A percentile compares a stretch with the other conserved stretches of the same genome.
These are phyloP conservation scores for Debaryomyces nepalensis DNA, from an alignment of 1,139 yeast genomes.

Conservation along the genomic window DNA sequence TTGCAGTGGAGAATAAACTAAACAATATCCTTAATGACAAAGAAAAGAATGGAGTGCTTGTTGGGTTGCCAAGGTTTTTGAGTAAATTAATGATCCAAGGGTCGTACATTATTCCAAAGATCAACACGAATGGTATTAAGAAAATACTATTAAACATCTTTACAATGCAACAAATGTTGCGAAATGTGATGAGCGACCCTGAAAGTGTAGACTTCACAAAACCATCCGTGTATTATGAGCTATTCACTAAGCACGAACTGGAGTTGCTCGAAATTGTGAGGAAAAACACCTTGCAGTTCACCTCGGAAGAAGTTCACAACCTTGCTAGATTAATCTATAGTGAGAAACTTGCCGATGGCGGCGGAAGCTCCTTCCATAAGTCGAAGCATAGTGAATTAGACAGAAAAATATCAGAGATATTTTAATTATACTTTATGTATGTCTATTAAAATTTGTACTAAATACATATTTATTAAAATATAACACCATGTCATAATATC, in stretches of 20 bases:
- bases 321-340: slow-evolving; percentile 48
- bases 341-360: slow-evolving; percentile 49
- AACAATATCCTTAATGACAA: slow-evolving; percentile 30
- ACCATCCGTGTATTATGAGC: slow-evolving; percentile 62
- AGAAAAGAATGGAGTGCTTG: slow-evolving; percentile 39
- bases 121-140: slow-evolving; percentile 70
- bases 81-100: slow-evolving; percentile 63
- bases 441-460: slow-evolving; percentile 1
- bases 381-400: slow-evolving; percentile 45
- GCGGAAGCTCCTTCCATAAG: slow-evolving; percentile 44
- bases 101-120: slow-evolving; percentile 56
- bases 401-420: slow-evolving; percentile 29
- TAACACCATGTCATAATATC: not conserved
- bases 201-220: slow-evolving; percentile 62
- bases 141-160: slow-evolving; percentile 69
- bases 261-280: slow-evolving; percentile 32
- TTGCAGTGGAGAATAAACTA: slow-evolving; percentile 51
- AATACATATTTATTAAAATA: slow-evolving; percentile 5
- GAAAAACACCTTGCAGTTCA: slow-evolving; percentile 23
- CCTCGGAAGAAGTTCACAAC: slow-evolving; percentile 35
- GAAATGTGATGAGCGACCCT: slow-evolving; percentile 62
- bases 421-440: slow-evolving; percentile 5
- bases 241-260: slow-evolving; percentile 51
- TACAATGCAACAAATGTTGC: slow-evolving; percentile 75
- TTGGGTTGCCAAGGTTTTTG: slow-evolving; percentile 62